Percentiles rank a stretch among this genome's conserved stretches.
These are phyloP conservation scores for Coprinopsis sp. DNA, from an alignment of 768 basidiomycete genomes.

Conservation along the genomic window DNA sequence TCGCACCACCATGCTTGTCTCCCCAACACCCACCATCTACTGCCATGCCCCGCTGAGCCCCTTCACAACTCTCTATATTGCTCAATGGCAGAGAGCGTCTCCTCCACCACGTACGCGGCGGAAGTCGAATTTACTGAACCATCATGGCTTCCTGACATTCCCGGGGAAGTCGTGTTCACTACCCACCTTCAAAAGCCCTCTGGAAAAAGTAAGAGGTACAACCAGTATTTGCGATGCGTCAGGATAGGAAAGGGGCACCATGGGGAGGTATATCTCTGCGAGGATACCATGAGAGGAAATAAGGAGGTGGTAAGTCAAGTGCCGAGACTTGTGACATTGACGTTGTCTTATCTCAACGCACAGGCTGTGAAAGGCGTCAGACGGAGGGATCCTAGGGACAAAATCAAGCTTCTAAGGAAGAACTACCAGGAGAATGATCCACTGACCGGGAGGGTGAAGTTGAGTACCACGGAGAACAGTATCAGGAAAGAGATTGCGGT, in stretches of 20 bases:
- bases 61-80: too few species aligned
- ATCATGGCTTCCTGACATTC: too few species aligned
- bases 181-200: constrained; percentile 26
- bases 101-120: too few species aligned
- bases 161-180: constrained; percentile 25
- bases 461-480: constrained; percentile 64
- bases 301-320: constrained; percentile 40
- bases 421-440: constrained; percentile 29
- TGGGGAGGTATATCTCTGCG: constrained; percentile 68
- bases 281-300: constrained; percentile 27
- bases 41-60: too few species aligned
- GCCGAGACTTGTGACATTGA: neutral
- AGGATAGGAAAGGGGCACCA: constrained; percentile 43
- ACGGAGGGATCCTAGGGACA: constrained; percentile 60
- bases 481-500: constrained; percentile 86
- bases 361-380: constrained; percentile 72
- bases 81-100: too few species aligned
- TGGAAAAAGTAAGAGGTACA: constrained; percentile 37
- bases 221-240: constrained; percentile 61
- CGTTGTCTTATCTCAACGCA: neutral
- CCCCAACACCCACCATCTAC: too few species aligned
- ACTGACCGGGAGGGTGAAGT: constrained; percentile 21
- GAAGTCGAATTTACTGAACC: too few species aligned
- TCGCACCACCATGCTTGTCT: too few species aligned
- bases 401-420: constrained; percentile 50